Conservation (phyloP, 2,329 filamentous ascomycete species). For the Sclerotinia sclerotiorum region DNA sequence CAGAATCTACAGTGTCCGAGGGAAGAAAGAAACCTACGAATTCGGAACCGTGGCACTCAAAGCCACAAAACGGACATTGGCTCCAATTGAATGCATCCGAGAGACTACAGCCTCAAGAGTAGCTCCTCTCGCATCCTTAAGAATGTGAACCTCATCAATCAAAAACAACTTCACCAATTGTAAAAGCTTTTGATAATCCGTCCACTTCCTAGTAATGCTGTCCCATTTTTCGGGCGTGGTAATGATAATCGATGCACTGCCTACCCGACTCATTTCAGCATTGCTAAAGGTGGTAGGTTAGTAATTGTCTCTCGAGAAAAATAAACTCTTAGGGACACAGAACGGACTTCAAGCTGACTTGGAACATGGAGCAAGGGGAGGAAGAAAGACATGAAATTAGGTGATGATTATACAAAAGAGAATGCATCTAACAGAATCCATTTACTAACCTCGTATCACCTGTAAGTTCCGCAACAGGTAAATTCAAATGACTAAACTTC, state of each 20-base stretch:
- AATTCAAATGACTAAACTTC: constrained; percentile 67
- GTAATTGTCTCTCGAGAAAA: background rate
- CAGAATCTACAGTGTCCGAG: background rate
- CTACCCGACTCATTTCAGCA: constrained; percentile 64
- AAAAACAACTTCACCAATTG: constrained; percentile 75
- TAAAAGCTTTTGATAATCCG: constrained; percentile 73
- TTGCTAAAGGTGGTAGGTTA: constrained; percentile 45
- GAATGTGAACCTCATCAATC: constrained; percentile 84
- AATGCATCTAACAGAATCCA: background rate
- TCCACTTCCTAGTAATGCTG: constrained; percentile 84
- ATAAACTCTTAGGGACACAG: background rate
- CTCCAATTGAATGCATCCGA: constrained; percentile 79
- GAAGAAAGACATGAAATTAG: background rate
- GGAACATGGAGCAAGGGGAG: background rate
- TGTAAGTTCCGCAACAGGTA: constrained; percentile 75
- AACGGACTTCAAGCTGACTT: background rate
- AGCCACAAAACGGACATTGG: constrained; percentile 75
- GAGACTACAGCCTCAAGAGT: constrained; percentile 82
- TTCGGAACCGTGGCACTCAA: constrained; percentile 84
- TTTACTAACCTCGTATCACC: constrained; percentile 60
- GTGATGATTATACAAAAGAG: background rate
- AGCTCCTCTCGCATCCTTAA: constrained; percentile 76
- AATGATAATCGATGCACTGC: constrained; percentile 76
- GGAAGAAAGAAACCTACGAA: constrained; percentile 43
- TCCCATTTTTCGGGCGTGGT: constrained; percentile 94